Conservation (phyloP, 192 early-diverging fungal genomes). For the Borealophlyctis nickersoniae region DNA sequence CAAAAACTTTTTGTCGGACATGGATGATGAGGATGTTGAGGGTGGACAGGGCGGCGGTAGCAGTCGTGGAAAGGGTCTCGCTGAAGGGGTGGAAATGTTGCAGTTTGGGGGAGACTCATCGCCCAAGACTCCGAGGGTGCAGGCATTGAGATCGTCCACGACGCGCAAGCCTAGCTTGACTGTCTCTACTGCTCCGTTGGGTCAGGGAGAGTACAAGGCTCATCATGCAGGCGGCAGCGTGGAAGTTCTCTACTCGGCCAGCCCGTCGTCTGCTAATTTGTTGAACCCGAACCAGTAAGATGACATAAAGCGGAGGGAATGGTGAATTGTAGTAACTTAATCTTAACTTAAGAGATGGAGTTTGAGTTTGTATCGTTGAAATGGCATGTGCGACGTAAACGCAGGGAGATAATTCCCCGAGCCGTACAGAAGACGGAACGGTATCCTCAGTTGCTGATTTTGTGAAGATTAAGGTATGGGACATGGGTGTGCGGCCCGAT, state of each 20-base stretch:
- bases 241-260: slow-evolving; percentile 26
- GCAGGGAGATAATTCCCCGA: too few relatives aligned
- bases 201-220: slow-evolving; percentile 20
- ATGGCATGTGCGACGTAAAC: too few relatives aligned
- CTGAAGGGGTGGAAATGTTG: slow-evolving; percentile 10
- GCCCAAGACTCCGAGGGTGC: too few relatives aligned
- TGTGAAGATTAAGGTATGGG: too few relatives aligned
- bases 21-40: slow-evolving; percentile 24
- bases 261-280: slow-evolving; percentile 18
- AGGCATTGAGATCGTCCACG: neutral
- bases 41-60: slow-evolving; percentile 1
- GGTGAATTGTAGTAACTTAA: too few relatives aligned
- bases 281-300: too few relatives aligned
- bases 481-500: too few relatives aligned
- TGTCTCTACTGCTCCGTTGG: slow-evolving; percentile 6
- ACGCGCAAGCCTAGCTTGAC: slow-evolving; percentile 7
- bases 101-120: neutral
- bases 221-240: slow-evolving; percentile 19
- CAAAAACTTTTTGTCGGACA: slow-evolving; percentile 33
- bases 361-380: too few relatives aligned
- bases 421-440: too few relatives aligned
- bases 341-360: too few relatives aligned
- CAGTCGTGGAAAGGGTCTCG: neutral
- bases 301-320: too few relatives aligned
- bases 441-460: too few relatives aligned